Base-by-base conservation (phyloP, 257 asterid genomes). In the Fraxinus cuspidata region DNA sequence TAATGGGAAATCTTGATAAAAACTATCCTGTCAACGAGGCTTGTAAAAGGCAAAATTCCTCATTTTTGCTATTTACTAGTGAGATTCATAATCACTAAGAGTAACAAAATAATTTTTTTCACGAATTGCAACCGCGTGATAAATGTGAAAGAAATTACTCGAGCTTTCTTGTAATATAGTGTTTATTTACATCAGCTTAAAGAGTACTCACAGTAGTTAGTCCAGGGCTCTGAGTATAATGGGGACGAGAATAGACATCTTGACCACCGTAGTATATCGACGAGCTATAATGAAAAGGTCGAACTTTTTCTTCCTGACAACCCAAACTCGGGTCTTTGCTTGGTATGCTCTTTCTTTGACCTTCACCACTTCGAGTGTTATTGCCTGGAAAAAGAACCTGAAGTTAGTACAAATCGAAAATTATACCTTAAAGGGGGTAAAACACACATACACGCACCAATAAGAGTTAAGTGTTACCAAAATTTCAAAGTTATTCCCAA, bases 211-310 rank as follows among this genome's bases (percentile, higher is more conserved):
- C 97, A 7, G 86, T 83, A 27, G 88, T 23, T 73, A 32, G 19
- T 1, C 19, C 71, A 51, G 89, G 72, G 74, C 74, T 80, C 60
- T 81, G 84, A 21, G 86, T 44, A 49, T 34, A 79, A 75, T 81
- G 86, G 23, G 96, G 94, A 29, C 34, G 85, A 64, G 87, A 63
- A 82, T 86, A 89, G 28, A 87, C 81, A 58, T 92, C 97, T 82
- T 87, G 96, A 9, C 94, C 97, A 16, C 97, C 97, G 21, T 92
- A 92, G 87, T 86, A 90, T 75, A 89, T 83, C 0, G 97, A 92
- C 11, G 97, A 92, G 83, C 90, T 86, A 78, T 87, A 87, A 74
- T 85, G 92, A 79, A 87, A 90, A 2, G 94, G 94, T 69, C 79
- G 86, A 18, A 47, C 74, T 68, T 86, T 89, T 72, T 86, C 86